Evolutionary conservation across 2,329 filamentous ascomycete genomes (phyloP).

Genomic region (Penicillium thymicola): DNA sequence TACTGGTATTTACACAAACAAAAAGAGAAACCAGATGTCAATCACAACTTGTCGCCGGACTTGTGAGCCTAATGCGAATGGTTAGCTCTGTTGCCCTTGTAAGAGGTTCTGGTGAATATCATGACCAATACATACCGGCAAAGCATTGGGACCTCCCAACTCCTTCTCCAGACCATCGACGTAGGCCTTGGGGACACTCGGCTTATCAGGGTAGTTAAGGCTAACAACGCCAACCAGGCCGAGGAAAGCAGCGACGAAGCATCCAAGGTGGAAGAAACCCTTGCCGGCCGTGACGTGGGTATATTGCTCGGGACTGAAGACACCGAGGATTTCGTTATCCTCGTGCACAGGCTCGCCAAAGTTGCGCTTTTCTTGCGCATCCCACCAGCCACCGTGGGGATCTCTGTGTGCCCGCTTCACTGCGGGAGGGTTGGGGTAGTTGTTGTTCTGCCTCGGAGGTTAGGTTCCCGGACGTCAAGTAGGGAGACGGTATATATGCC

Average conservation of each 20-base stretch:
- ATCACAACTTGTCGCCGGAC: constrained; percentile 37
- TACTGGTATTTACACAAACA: constrained; percentile 42
- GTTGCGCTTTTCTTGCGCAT: constrained; percentile 95
- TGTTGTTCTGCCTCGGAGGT: constrained; percentile 40
- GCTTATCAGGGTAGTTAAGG: constrained; percentile 68
- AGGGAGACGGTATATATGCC: not conserved
- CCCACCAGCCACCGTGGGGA: constrained; percentile 92
- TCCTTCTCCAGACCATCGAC: constrained; percentile 68
- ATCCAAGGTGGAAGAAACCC: constrained; percentile 64
- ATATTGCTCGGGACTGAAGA: constrained; percentile 87
- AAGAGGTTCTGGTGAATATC: not conserved
- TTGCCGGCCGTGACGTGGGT: constrained; percentile 74
- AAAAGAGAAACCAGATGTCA: constrained; percentile 22
- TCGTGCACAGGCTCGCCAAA: constrained; percentile 96
- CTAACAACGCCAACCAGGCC: constrained; percentile 66
- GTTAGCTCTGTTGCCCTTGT: constrained; percentile 11
- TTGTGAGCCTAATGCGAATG: constrained; percentile 36
- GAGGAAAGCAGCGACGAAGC: constrained; percentile 63
- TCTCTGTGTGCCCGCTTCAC: constrained; percentile 91
- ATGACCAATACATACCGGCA: constrained; percentile 55
- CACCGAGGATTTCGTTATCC: constrained; percentile 87
- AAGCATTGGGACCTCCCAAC: constrained; percentile 65
- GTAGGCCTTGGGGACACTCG: constrained; percentile 66
- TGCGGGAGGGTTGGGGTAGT: constrained; percentile 50
- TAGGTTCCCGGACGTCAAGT: constrained; percentile 16